These are phyloP conservation scores for Thraustotheca clavata DNA, from an alignment of 352 stramenopile species.

Conservation along the genomic window DNA sequence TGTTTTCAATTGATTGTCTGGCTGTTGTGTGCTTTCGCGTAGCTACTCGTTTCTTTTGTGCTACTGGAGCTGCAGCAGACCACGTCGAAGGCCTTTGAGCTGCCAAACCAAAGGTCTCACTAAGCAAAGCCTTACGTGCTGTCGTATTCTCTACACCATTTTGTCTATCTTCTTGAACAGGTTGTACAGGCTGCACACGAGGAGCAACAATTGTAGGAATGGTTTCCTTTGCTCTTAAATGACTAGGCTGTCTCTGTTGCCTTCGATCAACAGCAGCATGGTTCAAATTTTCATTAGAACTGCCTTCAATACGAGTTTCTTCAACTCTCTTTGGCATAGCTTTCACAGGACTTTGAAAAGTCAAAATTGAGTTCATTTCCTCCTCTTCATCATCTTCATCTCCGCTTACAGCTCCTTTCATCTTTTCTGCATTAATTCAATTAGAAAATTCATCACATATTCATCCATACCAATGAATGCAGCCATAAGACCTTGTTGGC, in stretches of 20 bases:
- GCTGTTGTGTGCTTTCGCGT: background rate
- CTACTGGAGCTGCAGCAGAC: background rate
- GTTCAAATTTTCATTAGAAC: too few relatives aligned
- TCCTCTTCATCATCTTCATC: slow-evolving; percentile 18
- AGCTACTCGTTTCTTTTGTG: background rate
- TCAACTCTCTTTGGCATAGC: too few relatives aligned
- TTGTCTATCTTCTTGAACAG: background rate
- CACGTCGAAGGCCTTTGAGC: background rate
- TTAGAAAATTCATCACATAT: background rate
- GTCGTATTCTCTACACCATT: too few relatives aligned
- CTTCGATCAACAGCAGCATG: too few relatives aligned
- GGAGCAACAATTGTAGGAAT: background rate
- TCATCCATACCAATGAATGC: slow-evolving; percentile 10
- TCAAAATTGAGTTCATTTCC: slow-evolving; percentile 3
- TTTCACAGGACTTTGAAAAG: slow-evolving; percentile 10
- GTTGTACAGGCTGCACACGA: background rate
- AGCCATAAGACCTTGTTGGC: background rate
- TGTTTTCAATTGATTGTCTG: background rate
- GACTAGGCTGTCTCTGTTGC: too few relatives aligned
- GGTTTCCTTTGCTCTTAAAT: too few relatives aligned
- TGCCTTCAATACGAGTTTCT: too few relatives aligned
- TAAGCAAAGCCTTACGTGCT: background rate
- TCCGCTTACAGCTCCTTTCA: background rate
- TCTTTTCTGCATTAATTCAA: background rate
- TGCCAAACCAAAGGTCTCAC: background rate